Conservation (phyloP, 2,329 filamentous ascomycete genomes). For the Parastagonospora nodorum region DNA sequence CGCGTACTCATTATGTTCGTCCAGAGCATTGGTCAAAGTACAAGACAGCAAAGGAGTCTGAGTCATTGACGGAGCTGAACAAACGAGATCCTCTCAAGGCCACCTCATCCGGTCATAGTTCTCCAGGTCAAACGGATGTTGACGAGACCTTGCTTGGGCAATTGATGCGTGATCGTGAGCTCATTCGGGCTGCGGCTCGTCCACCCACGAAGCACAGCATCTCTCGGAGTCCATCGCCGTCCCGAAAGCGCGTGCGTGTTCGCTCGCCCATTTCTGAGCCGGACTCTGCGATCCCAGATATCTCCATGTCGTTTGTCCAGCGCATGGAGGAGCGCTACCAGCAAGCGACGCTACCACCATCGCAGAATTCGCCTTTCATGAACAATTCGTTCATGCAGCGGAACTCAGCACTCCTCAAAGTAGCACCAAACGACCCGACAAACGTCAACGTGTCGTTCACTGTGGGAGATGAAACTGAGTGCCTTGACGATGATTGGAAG, state of each 20-base stretch:
- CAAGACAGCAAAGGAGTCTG: constrained; percentile 14
- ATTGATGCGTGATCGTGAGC: constrained; percentile 1
- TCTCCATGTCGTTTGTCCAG: constrained; percentile 1
- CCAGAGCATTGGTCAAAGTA: constrained; percentile 19
- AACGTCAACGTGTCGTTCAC: constrained; percentile 5
- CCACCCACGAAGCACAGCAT: constrained; percentile 5
- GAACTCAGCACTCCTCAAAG: neutral
- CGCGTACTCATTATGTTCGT: constrained; percentile 2
- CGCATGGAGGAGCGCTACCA: neutral
- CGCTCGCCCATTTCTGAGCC: neutral
- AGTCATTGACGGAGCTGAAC: constrained; percentile 2
- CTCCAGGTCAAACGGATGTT: neutral
- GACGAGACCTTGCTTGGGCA: neutral
- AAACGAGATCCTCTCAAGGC: constrained; percentile 1
- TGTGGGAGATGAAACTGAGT: constrained; percentile 4
- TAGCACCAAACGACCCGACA: neutral
- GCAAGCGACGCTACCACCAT: neutral
- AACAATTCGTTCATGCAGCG: neutral
- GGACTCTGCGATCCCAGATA: neutral
- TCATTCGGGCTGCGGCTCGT: constrained; percentile 1
- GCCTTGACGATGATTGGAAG: constrained; percentile 8
- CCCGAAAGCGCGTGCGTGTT: neutral
- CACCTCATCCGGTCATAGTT: neutral
- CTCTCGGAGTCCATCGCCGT: neutral
- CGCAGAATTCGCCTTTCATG: neutral